Base-by-base conservation (phyloP, 257 asterid species). In the Schizonepeta tenuifolia region DNA sequence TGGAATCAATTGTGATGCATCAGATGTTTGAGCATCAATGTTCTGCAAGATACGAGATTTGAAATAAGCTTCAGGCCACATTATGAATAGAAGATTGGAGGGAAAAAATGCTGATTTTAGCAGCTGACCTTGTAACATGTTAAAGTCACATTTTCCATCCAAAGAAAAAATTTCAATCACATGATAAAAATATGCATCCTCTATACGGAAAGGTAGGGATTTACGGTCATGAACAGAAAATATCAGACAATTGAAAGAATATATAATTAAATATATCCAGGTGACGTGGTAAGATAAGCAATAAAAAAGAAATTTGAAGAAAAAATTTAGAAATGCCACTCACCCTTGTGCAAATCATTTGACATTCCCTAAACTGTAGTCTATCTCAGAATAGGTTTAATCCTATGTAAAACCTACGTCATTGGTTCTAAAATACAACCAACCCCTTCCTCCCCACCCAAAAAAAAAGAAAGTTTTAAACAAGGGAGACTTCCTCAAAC, bases 1-100 rank as follows among this genome's bases (percentile, higher is more conserved):
- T 63, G 98, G 97, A 82, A 92, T 90, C 78, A 95, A 62, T 60
- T 83, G 90, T 57, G 99, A 86, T 33, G 96, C 93, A 75, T 90
- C 98, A 43, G 96, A 86, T 53, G 90, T 50, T 66, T 87, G 89
- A 55, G 82, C 84, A 41, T 87, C 93, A 70, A 74, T 67, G 68
- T 84, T 91, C 99, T 92, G 88, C 80, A 87, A 64, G 69, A 72
- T 41, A 18, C 50, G 13, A 70, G 69, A 65, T 67, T 68, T 18
- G 12, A 66, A 78, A 67, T 81, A 73, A 87, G 81, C 57, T 61
- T 2, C 61, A 50, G 22, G 53, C 76, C 36, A 36, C 56, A 49
- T 64, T 50, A 56, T 12, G 21, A 53, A 65, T 1, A 11, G 44
- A 67, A 36, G 7, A 36, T 21, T 9, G 55, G 50, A 36, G 63